Evolutionary conservation across 768 basidiomycete genomes (phyloP), one percentile per base, ranked within the genome.

Genomic region (Mycena capillaripes): DNA sequence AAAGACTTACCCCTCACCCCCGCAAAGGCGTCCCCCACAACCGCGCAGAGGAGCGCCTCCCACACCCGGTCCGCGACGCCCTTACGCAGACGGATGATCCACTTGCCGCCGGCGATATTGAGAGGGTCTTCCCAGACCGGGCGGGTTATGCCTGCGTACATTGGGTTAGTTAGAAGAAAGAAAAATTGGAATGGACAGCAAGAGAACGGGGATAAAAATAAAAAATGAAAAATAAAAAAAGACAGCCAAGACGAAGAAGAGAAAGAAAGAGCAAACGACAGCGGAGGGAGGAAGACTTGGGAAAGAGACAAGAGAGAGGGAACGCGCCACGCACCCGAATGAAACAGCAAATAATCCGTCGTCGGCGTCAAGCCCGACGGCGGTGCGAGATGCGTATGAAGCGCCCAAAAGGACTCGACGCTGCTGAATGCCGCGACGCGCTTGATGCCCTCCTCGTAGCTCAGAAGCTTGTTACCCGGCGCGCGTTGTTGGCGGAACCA

Each of bases 111-210:
- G 19, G 90, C 80, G 58, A 91, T 81, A 80, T 98, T 98, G 66
- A 96, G 85, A 17, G 96, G 93, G 81, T 98, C 97, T 80, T 99
- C 97, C 97, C 97, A 99, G 3, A 97, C 93, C 0, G 97, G 97
- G 50, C 95, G 89, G 27, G 93, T 92, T 68, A 99, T 87, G 46
- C 92, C 92, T 3, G 90, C 86, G 76, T 11, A 16, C 38, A 12
- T 12, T 6, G 12, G 12, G 6, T 6, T 36, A 6, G 6, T 12
- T 12, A 12, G 12, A 36, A 36, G 36, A 12, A 36, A 36, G 36
- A 36, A 36, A n/a, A n/a, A n/a, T n/a, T n/a, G n/a, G n/a, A n/a
- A n/a, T n/a, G n/a, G n/a, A n/a, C n/a, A n/a, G n/a, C n/a, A n/a
- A n/a, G n/a, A n/a, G n/a, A n/a, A n/a, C n/a, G n/a, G n/a, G n/a